Conservation (phyloP, 306 rosid genomes). For the Fragaria nilgerrensis region DNA sequence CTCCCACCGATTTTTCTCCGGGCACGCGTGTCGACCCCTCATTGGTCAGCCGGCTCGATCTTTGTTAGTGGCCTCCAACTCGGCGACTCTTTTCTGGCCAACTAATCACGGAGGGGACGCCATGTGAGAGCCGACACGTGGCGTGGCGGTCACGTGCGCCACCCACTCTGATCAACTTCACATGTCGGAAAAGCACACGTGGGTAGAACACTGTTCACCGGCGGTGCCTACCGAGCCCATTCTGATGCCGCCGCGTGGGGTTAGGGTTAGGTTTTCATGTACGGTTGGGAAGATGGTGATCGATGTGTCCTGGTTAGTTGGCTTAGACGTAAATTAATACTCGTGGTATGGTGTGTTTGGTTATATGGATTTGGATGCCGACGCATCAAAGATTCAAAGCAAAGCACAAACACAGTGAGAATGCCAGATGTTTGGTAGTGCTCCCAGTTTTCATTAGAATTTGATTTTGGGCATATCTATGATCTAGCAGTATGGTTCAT, state of each 20-base stretch:
- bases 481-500: neutral
- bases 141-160: slow-evolving; percentile 30
- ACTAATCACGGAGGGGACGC: slow-evolving; percentile 26
- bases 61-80: slow-evolving; percentile 26
- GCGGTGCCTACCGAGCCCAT: slow-evolving; percentile 32
- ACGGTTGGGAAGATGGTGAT: neutral
- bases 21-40: slow-evolving; percentile 1
- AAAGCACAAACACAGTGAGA: neutral
- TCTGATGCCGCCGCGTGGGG: slow-evolving; percentile 22
- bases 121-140: slow-evolving; percentile 31
- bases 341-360: neutral
- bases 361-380: slow-evolving; percentile 6
- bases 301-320: slow-evolving; percentile 17
- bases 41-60: neutral
- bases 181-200: slow-evolving; percentile 34
- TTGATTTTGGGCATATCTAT: neutral
- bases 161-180: slow-evolving; percentile 14
- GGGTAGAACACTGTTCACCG: slow-evolving; percentile 20
- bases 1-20: neutral
- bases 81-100: slow-evolving; percentile 11
- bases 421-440: neutral
- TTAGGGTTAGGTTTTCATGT: neutral
- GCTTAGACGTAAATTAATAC: slow-evolving; percentile 30
- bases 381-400: neutral
- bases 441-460: neutral